These are phyloP conservation scores for Xylaria sp. DNA, from an alignment of 2,329 filamentous ascomycete species.

Conservation along the genomic window DNA sequence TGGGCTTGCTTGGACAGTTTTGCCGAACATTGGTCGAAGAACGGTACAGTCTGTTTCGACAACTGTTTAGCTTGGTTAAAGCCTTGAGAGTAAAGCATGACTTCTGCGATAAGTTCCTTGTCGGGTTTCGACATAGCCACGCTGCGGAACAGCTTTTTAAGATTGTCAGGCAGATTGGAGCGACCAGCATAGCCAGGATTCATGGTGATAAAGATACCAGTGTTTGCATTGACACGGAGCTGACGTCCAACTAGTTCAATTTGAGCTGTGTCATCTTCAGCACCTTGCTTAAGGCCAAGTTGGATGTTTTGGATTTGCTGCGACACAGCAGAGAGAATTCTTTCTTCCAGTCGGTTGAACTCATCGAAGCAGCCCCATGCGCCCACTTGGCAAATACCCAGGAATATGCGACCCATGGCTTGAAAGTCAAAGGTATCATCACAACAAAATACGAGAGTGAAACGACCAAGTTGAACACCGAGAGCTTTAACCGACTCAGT, in stretches of 20 bases:
- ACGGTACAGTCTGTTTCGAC: slow-evolving; percentile 95
- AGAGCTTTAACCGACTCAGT: slow-evolving; percentile 99
- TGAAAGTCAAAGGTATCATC: slow-evolving; percentile 99
- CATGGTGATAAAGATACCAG: slow-evolving; percentile 99
- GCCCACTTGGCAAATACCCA: slow-evolving; percentile 98
- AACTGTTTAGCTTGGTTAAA: slow-evolving; percentile 96
- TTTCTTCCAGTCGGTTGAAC: slow-evolving; percentile 98
- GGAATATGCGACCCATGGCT: slow-evolving; percentile 98
- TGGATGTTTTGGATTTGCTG: slow-evolving; percentile 99
- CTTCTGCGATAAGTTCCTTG: slow-evolving; percentile 98
- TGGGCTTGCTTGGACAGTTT: slow-evolving; percentile 94
- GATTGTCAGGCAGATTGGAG: slow-evolving; percentile 96
- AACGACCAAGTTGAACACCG: slow-evolving; percentile 93
- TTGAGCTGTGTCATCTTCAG: slow-evolving; percentile 82
- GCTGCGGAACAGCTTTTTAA: slow-evolving; percentile 99
- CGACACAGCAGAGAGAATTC: slow-evolving; percentile 96
- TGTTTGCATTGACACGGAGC: slow-evolving; percentile 88
- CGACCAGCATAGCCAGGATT: slow-evolving; percentile 98
- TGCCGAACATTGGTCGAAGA: slow-evolving; percentile 90
- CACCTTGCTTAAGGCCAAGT: slow-evolving; percentile 87
- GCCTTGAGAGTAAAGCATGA: slow-evolving; percentile 99
- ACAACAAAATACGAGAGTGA: slow-evolving; percentile 98
- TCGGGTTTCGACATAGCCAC: slow-evolving; percentile 99
- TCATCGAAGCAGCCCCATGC: slow-evolving; percentile 99
- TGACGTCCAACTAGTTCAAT: slow-evolving; percentile 96